These are phyloP conservation scores for Pezicula neosporulosa DNA, from an alignment of 2,329 filamentous ascomycete genomes.

Conservation along the genomic window DNA sequence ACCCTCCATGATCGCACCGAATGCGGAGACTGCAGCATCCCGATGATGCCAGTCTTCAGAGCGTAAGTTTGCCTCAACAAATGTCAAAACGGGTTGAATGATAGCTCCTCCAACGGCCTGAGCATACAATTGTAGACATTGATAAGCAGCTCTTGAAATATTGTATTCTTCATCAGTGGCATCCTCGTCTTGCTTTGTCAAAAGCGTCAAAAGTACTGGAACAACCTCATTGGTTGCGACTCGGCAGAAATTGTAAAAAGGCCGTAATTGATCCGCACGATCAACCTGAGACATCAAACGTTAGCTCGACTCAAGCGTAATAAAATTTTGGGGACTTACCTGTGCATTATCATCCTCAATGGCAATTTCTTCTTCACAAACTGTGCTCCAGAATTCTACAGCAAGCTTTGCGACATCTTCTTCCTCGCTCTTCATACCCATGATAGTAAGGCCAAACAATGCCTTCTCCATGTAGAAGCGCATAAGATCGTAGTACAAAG, in stretches of 20 bases:
- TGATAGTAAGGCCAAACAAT: conserved; percentile 92
- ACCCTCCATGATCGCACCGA: conserved; percentile 98
- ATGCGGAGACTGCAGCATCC: conserved; percentile 94
- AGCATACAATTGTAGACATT: conserved; percentile 92
- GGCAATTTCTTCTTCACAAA: conserved; percentile 96
- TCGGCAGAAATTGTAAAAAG: conserved; percentile 93
- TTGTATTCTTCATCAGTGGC: conserved; percentile 98
- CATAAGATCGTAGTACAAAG: conserved; percentile 99
- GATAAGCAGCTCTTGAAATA: conserved; percentile 88
- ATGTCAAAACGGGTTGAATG: conserved; percentile 80
- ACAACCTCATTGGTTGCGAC: conserved; percentile 93
- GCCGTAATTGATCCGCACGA: conserved; percentile 59
- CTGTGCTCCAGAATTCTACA: conserved; percentile 99
- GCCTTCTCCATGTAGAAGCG: conserved; percentile 99
- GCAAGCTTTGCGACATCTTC: conserved; percentile 98
- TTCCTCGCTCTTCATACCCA: conserved; percentile 97
- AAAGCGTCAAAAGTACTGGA: conserved; percentile 80
- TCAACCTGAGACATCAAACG: conserved; percentile 17
- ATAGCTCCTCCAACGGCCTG: conserved; percentile 85
- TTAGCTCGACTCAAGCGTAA: not conserved
- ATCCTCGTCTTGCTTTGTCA: conserved; percentile 98
- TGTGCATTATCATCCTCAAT: conserved; percentile 96
- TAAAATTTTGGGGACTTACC: conserved; percentile 38
- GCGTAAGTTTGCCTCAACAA: conserved; percentile 88
- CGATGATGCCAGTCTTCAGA: conserved; percentile 91